Evolutionary conservation across 2,329 filamentous ascomycete genomes (phyloP), one percentile per base, ranked within the genome.

Genomic region (Reticulascus tulasneorum): DNA sequence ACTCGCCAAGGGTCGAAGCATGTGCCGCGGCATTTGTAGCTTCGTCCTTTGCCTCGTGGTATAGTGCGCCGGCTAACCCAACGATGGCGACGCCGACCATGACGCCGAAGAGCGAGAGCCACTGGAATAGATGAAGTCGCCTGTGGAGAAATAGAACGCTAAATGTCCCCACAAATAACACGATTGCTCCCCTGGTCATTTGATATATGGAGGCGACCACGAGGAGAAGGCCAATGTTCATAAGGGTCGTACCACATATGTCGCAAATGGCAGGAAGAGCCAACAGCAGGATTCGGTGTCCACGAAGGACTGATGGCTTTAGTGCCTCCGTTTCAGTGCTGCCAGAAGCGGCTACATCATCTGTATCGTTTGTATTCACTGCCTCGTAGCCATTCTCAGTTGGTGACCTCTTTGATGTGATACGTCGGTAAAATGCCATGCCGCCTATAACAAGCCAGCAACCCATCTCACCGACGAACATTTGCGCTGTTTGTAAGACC

Each of bases 131-230:
- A 43, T 81, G 77, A 22, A 98, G 72, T 49, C 79, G 83, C 30
- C 88, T 79, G 52, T 79, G 82, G 38, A 98, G 70, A 60, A 98
- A 97, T 10, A 94, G 53, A 19, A 98, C 90, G 54, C 89, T 95
- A 66, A 98, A 96, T 0, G 97, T 67, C 0, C 93, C 93, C 15
- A 98, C 93, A 51, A 98, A 98, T 7, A 98, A 73, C 4, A 98
- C 91, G 26, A 98, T 73, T 1, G 93, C 93, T 8, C 93, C 93
- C 40, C 93, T 75, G 2, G 91, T 97, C 93, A 98, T 98, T 66
- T 98, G 93, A 64, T 96, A 98, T 54, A 98, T 96, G 42, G 87
- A 94, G 2, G 93, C 88, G 10, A 87, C 93, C 17, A 97, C 90
- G 57, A 97, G 90, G 31, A 97, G 73, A 48, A 98, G 72, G 4